These are phyloP conservation scores for Podaxis sp. DNA, from an alignment of 768 basidiomycete species.

Conservation along the genomic window DNA sequence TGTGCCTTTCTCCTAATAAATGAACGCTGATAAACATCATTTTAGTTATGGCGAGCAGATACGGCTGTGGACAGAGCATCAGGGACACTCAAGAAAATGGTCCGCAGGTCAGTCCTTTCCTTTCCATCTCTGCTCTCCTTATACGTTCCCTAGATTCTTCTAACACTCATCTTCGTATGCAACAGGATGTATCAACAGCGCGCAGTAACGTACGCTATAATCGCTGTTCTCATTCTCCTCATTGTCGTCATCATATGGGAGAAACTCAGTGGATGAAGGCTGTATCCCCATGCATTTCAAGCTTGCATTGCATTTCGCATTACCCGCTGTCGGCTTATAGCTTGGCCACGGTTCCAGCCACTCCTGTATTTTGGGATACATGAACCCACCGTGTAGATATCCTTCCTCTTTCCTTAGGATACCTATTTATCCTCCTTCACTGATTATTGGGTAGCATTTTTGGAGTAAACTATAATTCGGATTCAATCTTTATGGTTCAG, in stretches of 20 bases:
- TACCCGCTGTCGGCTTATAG: background rate
- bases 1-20: background rate
- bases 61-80: conserved; percentile 88
- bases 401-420: background rate
- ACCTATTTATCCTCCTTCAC: background rate
- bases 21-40: conserved; percentile 1
- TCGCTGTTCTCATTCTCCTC: conserved; percentile 79
- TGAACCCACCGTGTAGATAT: background rate
- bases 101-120: conserved; percentile 69
- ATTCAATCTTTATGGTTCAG: background rate
- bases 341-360: background rate
- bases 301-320: background rate
- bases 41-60: conserved; percentile 82
- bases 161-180: conserved; percentile 23
- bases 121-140: conserved; percentile 14
- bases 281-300: background rate
- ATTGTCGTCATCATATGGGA: conserved; percentile 81
- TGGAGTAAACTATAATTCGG: background rate
- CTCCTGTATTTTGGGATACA: too few species aligned
- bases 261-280: conserved; percentile 50
- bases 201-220: conserved; percentile 82
- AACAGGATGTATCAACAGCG: conserved; percentile 96
- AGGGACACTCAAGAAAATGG: conserved; percentile 93
- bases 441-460: background rate
- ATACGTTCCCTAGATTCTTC: conserved; percentile 33